Evolutionary conservation across 2,329 filamentous ascomycete species (phyloP).

Genomic region (Colletotrichum sp.): DNA sequence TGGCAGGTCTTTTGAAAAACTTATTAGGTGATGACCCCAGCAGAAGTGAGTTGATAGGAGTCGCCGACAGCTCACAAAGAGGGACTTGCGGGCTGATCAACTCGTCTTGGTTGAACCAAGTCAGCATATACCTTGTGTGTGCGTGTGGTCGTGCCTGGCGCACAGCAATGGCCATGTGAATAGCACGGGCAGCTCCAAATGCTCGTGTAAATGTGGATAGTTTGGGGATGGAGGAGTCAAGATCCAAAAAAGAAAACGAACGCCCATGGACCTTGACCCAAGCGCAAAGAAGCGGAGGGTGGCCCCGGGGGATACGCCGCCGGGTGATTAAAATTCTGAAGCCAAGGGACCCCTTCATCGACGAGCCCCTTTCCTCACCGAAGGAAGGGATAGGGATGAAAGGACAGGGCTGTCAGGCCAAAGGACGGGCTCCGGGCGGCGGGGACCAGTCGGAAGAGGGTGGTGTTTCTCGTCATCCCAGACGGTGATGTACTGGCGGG

Average conservation of each 20-base stretch:
- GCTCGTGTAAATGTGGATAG: neutral
- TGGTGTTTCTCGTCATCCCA: slow-evolving; percentile 7
- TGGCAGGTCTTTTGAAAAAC: neutral
- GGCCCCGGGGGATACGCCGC: neutral
- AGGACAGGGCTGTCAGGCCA: neutral
- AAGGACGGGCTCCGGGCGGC: neutral
- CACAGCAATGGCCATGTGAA: neutral
- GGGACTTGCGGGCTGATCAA: neutral
- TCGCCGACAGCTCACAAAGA: neutral
- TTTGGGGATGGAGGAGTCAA: neutral
- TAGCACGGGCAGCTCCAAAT: neutral
- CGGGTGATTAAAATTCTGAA: neutral
- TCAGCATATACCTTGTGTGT: neutral
- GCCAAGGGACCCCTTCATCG: neutral
- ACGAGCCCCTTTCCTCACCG: neutral
- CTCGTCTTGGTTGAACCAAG: neutral
- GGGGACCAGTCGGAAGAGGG: slow-evolving; percentile 12
- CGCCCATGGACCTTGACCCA: neutral
- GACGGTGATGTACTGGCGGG: neutral
- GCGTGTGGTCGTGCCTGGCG: neutral
- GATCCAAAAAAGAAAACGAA: neutral
- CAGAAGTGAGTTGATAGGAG: neutral
- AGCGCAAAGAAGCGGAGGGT: neutral
- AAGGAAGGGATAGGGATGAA: neutral
- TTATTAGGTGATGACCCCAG: neutral